Conservation (phyloP, 148 eudicot genomes). For the Camellia lanceoleosa region DNA sequence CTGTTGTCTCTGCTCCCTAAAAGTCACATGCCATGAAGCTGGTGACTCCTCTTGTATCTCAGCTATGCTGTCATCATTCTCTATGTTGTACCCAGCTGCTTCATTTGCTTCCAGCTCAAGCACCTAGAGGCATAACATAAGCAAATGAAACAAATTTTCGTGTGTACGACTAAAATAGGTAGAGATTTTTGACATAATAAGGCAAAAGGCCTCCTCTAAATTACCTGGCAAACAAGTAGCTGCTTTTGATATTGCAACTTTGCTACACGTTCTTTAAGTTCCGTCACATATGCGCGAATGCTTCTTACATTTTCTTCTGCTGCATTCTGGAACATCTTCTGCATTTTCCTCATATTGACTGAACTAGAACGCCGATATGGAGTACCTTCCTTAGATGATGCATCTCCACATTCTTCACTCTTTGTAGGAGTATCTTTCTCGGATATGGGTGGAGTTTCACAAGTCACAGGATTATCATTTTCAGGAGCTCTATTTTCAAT, state of each 20-base stretch:
- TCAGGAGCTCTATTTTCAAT: conserved; percentile 67
- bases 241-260: conserved; percentile 90
- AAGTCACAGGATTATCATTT: conserved; percentile 29
- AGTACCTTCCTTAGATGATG: conserved; percentile 76
- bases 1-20: conserved; percentile 80
- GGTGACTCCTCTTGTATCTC: conserved; percentile 46
- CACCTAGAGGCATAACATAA: conserved; percentile 34
- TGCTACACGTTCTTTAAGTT: conserved; percentile 87
- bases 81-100: conserved; percentile 51
- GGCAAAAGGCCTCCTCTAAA: background rate
- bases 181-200: background rate
- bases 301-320: conserved; percentile 92
- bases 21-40: conserved; percentile 55
- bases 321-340: conserved; percentile 89
- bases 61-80: conserved; percentile 38
- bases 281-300: conserved; percentile 83
- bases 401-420: conserved; percentile 67
- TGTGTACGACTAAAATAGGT: too few species aligned
- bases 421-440: conserved; percentile 65
- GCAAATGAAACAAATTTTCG: background rate
- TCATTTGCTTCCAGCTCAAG: conserved; percentile 74
- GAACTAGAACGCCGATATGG: conserved; percentile 78
- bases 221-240: conserved; percentile 90
- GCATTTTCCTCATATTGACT: conserved; percentile 94
- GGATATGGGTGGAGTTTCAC: conserved; percentile 39